Conservation (phyloP, 23 red algal genomes). For the Cyanidioschyzon merolae region DNA sequence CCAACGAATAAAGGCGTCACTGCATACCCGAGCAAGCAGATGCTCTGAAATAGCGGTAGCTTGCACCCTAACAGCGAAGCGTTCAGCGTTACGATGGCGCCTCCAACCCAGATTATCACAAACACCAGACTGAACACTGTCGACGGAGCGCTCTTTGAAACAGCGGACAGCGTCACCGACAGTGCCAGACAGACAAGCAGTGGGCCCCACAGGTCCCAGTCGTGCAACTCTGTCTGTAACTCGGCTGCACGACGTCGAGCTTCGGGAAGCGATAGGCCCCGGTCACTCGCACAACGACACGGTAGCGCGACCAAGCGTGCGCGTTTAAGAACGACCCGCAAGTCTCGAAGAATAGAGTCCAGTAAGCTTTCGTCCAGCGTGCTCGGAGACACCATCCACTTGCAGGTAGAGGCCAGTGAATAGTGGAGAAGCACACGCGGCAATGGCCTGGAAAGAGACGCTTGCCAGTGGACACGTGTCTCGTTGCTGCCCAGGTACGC, state of each 20-base stretch:
- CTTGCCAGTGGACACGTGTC: too few species aligned
- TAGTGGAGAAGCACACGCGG: too few species aligned
- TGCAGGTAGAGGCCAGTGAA: too few species aligned
- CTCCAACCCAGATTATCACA: slow-evolving; percentile 81
- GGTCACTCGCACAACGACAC: not conserved
- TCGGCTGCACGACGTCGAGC: slow-evolving; percentile 24
- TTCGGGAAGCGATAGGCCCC: slow-evolving; percentile 31
- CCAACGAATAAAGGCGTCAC: slow-evolving; percentile 73
- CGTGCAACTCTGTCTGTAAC: slow-evolving; percentile 73
- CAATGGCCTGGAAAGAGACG: too few species aligned
- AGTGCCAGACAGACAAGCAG: slow-evolving; percentile 92
- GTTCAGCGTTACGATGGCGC: slow-evolving; percentile 85
- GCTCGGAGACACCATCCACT: too few species aligned
- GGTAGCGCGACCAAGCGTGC: slow-evolving; percentile 62
- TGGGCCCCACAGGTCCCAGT: slow-evolving; percentile 98
- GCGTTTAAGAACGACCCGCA: slow-evolving; percentile 60
- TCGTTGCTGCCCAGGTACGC: too few species aligned
- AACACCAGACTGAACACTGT: slow-evolving; percentile 89
- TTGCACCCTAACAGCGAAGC: slow-evolving; percentile 78
- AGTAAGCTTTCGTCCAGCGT: slow-evolving; percentile 74
- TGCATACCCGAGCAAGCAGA: slow-evolving; percentile 91
- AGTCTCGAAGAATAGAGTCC: slow-evolving; percentile 69
- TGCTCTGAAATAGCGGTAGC: slow-evolving; percentile 87
- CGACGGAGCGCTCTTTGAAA: slow-evolving; percentile 50
- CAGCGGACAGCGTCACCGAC: slow-evolving; percentile 61